Conservation (phyloP, 106 monocot species). For the Chionographis japonica region DNA sequence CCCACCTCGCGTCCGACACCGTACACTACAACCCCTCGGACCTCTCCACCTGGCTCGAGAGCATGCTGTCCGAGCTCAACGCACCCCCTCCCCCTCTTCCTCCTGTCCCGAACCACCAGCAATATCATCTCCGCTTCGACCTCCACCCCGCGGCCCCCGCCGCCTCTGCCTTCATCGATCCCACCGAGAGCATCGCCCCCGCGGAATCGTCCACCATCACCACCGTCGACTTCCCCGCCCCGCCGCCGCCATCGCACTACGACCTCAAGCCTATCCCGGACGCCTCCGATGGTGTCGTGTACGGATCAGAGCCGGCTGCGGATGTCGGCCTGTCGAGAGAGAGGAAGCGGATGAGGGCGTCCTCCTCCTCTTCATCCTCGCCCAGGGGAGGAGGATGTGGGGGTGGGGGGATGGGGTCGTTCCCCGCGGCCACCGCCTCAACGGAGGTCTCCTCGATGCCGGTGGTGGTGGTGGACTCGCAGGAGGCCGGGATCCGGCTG, state of each 20-base stretch:
- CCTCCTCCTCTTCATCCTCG: slow-evolving; percentile 38
- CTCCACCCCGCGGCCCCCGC: neutral
- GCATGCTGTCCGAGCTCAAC: slow-evolving; percentile 77
- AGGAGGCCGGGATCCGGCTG: slow-evolving; percentile 77
- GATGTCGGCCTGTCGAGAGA: slow-evolving; percentile 9
- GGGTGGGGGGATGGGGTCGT: neutral
- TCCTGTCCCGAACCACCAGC: neutral
- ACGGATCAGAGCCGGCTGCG: slow-evolving; percentile 5
- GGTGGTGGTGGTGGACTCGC: slow-evolving; percentile 64
- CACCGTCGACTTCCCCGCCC: slow-evolving; percentile 6
- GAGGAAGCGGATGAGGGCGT: slow-evolving; percentile 46
- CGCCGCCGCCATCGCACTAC: neutral
- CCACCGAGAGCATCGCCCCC: neutral
- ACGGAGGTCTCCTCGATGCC: slow-evolving; percentile 5
- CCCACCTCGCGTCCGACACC: slow-evolving; percentile 56
- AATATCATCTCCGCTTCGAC: neutral
- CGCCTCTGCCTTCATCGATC: neutral
- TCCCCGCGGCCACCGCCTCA: neutral
- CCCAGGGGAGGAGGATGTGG: slow-evolving; percentile 9
- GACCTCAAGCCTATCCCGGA: slow-evolving; percentile 38
- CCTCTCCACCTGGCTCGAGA: slow-evolving; percentile 72
- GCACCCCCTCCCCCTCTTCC: slow-evolving; percentile 27
- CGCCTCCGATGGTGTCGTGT: slow-evolving; percentile 3
- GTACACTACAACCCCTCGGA: slow-evolving; percentile 95
- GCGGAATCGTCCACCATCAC: slow-evolving; percentile 27